Percentiles rank a stretch among this genome's conserved stretches.
Conservation (phyloP, 805 yeast genomes). For the Dipodascus geniculatus region DNA sequence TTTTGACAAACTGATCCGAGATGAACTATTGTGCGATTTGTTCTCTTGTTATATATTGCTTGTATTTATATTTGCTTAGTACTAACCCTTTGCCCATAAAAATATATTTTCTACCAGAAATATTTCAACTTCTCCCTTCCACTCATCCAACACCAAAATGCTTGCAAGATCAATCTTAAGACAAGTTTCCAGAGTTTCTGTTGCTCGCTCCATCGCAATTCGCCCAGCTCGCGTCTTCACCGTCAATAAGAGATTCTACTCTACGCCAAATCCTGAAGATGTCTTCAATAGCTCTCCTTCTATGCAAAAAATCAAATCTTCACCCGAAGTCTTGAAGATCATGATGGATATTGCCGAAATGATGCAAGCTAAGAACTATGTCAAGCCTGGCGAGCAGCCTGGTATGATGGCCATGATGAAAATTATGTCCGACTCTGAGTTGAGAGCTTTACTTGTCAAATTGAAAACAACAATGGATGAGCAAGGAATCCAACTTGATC, state of each 20-base stretch:
- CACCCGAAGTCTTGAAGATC: neutral
- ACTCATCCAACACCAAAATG: too few species aligned
- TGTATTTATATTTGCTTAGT: neutral
- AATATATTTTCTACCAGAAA: neutral
- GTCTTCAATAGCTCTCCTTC: neutral
- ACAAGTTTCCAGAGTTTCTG: neutral
- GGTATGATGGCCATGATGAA: conserved; percentile 2
- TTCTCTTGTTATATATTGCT: neutral
- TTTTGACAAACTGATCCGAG: neutral
- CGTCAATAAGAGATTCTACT: neutral
- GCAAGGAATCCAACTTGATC: neutral
- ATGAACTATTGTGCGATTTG: neutral
- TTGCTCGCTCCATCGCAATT: neutral
- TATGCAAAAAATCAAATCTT: neutral
- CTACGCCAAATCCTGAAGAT: neutral
- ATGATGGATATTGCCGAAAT: conserved; percentile 2
- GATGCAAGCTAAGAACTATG: neutral
- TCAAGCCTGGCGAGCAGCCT: conserved; percentile 1
- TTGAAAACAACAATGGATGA: neutral
- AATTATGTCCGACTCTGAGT: neutral
- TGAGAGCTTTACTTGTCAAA: neutral
- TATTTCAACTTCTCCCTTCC: neutral
- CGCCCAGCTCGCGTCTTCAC: neutral
- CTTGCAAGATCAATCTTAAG: neutral
- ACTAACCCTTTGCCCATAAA: neutral